Percentiles rank a stretch among this genome's conserved stretches.
Evolutionary conservation across 2,329 filamentous ascomycete genomes (phyloP).

Genomic region (Talaromyces sp.): DNA sequence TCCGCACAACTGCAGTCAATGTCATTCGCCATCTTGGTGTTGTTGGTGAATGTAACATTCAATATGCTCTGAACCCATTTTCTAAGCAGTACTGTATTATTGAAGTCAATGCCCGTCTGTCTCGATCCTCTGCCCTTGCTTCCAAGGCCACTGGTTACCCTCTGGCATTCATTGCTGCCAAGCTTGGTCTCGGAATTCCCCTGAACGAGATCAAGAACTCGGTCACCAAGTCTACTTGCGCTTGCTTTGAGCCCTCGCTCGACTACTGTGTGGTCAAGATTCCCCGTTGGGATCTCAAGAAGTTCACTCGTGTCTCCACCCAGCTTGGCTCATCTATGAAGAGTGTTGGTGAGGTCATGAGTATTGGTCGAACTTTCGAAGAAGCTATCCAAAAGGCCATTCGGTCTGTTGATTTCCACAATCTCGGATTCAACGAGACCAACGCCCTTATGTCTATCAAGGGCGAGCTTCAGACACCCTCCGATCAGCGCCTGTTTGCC

Average conservation of each 20-base stretch:
- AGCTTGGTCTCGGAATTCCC: constrained; percentile 91
- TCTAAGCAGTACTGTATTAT: constrained; percentile 98
- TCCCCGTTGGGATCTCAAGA: constrained; percentile 97
- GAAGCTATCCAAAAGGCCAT: constrained; percentile 99
- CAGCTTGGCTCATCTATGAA: constrained; percentile 98
- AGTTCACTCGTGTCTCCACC: constrained; percentile 95
- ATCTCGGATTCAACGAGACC: constrained; percentile 91
- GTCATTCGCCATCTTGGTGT: constrained; percentile 96
- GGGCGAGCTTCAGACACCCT: constrained; percentile 93
- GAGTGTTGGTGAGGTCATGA: constrained; percentile 99
- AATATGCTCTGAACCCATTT: constrained; percentile 94
- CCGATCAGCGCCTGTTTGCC: constrained; percentile 94
- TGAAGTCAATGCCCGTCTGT: constrained; percentile 96
- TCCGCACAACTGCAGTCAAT: constrained; percentile 93
- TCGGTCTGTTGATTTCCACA: constrained; percentile 90
- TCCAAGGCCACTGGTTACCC: constrained; percentile 98
- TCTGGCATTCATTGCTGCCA: constrained; percentile 93
- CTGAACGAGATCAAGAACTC: constrained; percentile 96
- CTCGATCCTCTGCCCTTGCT: constrained; percentile 89
- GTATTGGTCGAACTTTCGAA: constrained; percentile 93
- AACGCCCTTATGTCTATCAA: constrained; percentile 93
- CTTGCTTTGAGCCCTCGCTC: constrained; percentile 96
- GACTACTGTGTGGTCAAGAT: constrained; percentile 99
- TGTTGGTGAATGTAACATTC: constrained; percentile 98
- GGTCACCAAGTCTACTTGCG: constrained; percentile 92